Conservation (phyloP, 164 flowering plant genomes). For the Kingdonia uniflora region DNA sequence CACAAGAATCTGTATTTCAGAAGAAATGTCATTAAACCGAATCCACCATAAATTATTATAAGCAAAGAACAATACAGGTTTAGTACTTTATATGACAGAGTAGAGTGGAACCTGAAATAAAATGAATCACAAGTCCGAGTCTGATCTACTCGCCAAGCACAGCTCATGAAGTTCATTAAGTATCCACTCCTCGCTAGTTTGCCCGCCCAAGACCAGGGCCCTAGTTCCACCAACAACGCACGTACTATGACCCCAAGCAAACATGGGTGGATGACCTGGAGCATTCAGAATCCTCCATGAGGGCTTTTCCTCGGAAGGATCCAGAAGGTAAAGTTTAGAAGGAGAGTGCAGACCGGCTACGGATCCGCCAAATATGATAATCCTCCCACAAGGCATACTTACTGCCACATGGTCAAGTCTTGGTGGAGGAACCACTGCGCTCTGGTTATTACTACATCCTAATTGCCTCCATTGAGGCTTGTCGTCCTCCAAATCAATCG, state of each 20-base stretch:
- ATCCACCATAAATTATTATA: too few relatives aligned
- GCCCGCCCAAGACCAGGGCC: conserved; percentile 86
- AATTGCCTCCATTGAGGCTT: conserved; percentile 87
- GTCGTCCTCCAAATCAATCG: conserved; percentile 81
- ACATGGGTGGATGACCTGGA: conserved; percentile 79
- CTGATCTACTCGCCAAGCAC: conserved; percentile 42
- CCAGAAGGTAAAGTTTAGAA: conserved; percentile 72
- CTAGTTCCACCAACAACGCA: conserved; percentile 92
- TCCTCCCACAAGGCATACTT: conserved; percentile 88
- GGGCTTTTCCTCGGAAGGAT: conserved; percentile 93
- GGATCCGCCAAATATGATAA: conserved; percentile 88
- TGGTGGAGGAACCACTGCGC: conserved; percentile 84
- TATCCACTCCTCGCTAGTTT: conserved; percentile 96
- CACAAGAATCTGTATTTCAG: too few relatives aligned
- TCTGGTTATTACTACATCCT: conserved; percentile 84
- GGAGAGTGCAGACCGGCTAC: conserved; percentile 95
- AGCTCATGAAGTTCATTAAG: conserved; percentile 78
- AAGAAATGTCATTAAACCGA: too few relatives aligned
- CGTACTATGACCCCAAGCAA: conserved; percentile 95
- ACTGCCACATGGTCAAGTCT: conserved; percentile 93
- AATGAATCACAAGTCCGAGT: conserved; percentile 7
- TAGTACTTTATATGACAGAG: too few relatives aligned
- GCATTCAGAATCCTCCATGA: conserved; percentile 89
- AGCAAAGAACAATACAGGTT: too few relatives aligned
- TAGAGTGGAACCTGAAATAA: too few relatives aligned